phyloP scores from a whole-genome alignment of 352 stramenopile species.

The Blastocystis sp. region DNA sequence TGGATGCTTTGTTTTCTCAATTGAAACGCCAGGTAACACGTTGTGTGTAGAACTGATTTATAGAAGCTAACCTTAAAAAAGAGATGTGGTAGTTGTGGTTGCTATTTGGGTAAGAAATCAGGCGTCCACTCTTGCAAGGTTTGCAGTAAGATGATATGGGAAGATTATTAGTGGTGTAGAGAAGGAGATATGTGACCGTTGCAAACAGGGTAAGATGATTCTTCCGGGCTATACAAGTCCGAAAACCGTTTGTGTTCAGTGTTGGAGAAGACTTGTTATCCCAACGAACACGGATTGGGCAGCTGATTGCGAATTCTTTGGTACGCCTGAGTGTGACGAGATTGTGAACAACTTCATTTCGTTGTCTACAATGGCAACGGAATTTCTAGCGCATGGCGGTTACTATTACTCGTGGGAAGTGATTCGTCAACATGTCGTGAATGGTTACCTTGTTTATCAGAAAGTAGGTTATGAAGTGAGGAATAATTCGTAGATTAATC shows the following conservation, averaged over 20 bases:
- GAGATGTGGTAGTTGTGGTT: conserved; percentile 17
- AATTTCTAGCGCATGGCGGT: conserved; percentile 33
- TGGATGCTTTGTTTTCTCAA: conserved; percentile 37
- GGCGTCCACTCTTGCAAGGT: conserved; percentile 32
- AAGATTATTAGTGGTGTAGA: not conserved
- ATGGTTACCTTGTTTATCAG: conserved; percentile 36
- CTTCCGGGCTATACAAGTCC: conserved; percentile 41
- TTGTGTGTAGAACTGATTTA: not conserved
- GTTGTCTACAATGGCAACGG: not conserved
- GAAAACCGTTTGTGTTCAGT: conserved; percentile 27
- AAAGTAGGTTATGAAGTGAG: not conserved
- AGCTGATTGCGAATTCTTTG: not conserved
- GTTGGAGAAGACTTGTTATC: not conserved
- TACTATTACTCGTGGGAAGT: conserved; percentile 58
- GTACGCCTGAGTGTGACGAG: not conserved
- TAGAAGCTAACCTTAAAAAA: conserved; percentile 39
- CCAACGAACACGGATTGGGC: not conserved
- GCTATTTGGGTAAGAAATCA: conserved; percentile 18
- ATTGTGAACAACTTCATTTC: not conserved
- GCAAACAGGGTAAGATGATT: conserved; percentile 58
- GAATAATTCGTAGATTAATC: not conserved
- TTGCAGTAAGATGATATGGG: conserved; percentile 8
- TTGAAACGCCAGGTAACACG: not conserved
- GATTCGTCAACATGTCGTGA: conserved; percentile 27
- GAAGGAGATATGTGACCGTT: conserved; percentile 56